Conservation (phyloP, 1,139 yeast genomes). For the Sugiyamaella sp. region DNA sequence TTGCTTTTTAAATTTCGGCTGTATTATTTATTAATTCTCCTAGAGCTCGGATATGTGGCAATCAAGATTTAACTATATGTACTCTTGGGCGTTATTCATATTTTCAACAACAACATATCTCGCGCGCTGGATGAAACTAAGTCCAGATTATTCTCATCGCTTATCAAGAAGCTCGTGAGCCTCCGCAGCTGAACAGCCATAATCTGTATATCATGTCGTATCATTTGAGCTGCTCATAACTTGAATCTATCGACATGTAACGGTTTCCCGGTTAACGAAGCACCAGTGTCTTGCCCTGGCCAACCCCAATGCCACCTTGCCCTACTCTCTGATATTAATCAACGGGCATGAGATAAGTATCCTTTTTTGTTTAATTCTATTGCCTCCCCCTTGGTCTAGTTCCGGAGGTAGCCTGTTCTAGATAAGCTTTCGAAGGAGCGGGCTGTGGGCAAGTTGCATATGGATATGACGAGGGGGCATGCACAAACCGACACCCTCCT, state of each 20-base stretch:
- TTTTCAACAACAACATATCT: too few species aligned
- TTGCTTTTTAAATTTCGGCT: slow-evolving; percentile 13
- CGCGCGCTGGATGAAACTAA: background rate
- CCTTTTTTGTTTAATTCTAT: background rate
- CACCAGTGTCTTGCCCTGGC: background rate
- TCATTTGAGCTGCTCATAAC: background rate
- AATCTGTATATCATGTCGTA: too few species aligned
- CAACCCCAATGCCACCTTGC: background rate
- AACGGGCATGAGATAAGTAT: background rate
- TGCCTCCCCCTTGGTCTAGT: background rate
- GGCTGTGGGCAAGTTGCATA: background rate
- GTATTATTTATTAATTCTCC: slow-evolving; percentile 7
- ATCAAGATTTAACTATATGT: slow-evolving; percentile 2
- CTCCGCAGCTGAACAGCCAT: too few species aligned
- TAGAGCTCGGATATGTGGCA: slow-evolving; percentile 16
- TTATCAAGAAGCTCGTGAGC: background rate
- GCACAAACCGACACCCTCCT: background rate
- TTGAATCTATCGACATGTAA: background rate
- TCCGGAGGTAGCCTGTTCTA: background rate
- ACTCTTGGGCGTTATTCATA: background rate
- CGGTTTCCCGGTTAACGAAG: background rate
- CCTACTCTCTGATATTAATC: background rate
- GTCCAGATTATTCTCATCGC: background rate
- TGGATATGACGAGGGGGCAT: background rate
- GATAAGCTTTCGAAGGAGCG: background rate